Evolutionary conservation across 306 rosid species (phyloP).

Genomic region (Begonia masoniana): DNA sequence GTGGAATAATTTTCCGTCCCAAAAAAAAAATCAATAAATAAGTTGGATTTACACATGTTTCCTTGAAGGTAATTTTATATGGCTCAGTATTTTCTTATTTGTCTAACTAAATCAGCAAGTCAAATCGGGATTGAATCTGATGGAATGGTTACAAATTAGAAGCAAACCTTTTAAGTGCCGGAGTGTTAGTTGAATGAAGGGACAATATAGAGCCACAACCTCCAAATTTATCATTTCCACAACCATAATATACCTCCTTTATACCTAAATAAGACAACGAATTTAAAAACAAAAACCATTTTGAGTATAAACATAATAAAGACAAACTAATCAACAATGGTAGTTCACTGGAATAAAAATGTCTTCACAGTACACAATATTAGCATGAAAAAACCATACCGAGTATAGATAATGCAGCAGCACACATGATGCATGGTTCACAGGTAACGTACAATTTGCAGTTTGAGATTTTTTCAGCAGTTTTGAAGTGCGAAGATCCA

Average conservation of each 20-base stretch:
- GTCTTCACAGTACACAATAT: background rate
- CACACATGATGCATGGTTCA: slow-evolving; percentile 98
- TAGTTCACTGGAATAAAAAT: too few relatives aligned
- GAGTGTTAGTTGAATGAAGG: slow-evolving; percentile 36
- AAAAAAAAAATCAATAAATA: too few relatives aligned
- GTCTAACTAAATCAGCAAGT: background rate
- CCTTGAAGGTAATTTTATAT: too few relatives aligned
- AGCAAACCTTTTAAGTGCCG: slow-evolving; percentile 29
- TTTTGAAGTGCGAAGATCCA: slow-evolving; percentile 44
- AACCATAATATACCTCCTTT: slow-evolving; percentile 78
- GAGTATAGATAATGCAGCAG: slow-evolving; percentile 59
- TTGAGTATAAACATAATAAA: too few relatives aligned
- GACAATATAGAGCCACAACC: slow-evolving; percentile 94
- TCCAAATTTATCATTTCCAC: slow-evolving; percentile 90
- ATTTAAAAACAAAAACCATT: too few relatives aligned
- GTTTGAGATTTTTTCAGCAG: slow-evolving; percentile 48
- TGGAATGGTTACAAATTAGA: slow-evolving; percentile 14
- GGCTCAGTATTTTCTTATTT: too few relatives aligned
- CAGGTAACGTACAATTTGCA: slow-evolving; percentile 79
- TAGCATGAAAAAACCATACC: slow-evolving; percentile 25
- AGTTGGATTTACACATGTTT: too few relatives aligned
- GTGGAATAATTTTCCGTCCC: too few relatives aligned
- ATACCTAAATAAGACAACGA: slow-evolving; percentile 27
- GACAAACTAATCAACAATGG: too few relatives aligned
- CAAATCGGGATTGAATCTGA: background rate